A percentile compares a stretch with the other conserved stretches of the same genome.
phyloP scores from a whole-genome alignment of 768 basidiomycete species.

The Leccinum aurantiacum region DNA sequence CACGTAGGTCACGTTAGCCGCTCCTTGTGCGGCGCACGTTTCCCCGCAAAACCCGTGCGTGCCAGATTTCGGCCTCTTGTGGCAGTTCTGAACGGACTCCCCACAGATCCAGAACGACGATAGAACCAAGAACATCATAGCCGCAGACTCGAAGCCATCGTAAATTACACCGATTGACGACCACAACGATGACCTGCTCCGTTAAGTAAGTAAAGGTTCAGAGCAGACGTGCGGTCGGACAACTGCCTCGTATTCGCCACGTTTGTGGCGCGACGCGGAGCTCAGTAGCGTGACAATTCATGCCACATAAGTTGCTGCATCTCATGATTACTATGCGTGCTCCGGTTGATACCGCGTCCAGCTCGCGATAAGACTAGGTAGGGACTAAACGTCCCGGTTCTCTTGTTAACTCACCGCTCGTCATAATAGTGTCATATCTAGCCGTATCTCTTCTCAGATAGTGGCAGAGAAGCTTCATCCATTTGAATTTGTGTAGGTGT shows the following conservation, averaged over 20 bases:
- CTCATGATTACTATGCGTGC: conserved; percentile 1
- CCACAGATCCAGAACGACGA: conserved; percentile 7
- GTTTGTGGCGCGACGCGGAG: conserved; percentile 9
- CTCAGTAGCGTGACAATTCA: neutral
- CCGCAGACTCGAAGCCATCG: conserved; percentile 32
- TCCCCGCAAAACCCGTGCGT: conserved; percentile 58
- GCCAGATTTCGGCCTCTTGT: conserved; percentile 51
- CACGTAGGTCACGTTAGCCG: conserved; percentile 9
- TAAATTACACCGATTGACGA: conserved; percentile 13
- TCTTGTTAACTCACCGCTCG: neutral
- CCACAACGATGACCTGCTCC: conserved; percentile 6
- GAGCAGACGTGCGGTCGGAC: conserved; percentile 4
- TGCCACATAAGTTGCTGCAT: conserved; percentile 33
- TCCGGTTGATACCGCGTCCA: conserved; percentile 7
- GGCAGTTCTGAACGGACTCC: conserved; percentile 45
- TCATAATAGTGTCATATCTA: conserved; percentile 11
- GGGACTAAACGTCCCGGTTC: neutral
- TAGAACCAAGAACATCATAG: neutral
- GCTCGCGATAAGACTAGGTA: conserved; percentile 21
- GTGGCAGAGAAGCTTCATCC: conserved; percentile 22
- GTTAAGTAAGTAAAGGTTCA: conserved; percentile 11
- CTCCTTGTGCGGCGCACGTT: conserved; percentile 49
- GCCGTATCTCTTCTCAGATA: conserved; percentile 21
- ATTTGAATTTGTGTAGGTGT: conserved; percentile 27
- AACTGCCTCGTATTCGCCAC: conserved; percentile 29